Conservation (phyloP, 768 basidiomycete genomes). For the Calocera viscosa region DNA sequence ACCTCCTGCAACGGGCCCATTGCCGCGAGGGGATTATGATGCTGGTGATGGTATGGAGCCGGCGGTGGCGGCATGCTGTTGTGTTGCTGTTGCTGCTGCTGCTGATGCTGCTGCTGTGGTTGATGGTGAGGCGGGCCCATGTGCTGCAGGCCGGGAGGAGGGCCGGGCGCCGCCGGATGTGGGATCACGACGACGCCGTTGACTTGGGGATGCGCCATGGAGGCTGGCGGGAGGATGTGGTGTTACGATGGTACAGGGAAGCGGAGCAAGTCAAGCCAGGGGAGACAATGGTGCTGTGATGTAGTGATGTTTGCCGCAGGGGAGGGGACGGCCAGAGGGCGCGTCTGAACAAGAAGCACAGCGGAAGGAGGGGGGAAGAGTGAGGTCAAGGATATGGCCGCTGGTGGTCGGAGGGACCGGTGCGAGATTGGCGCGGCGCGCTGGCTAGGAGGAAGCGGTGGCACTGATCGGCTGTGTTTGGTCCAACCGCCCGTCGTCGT, state of each 20-base stretch:
- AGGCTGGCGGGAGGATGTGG: not conserved
- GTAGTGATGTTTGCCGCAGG: not conserved
- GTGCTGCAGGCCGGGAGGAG: constrained; percentile 4
- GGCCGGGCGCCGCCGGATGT: not conserved
- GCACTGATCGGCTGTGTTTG: constrained; percentile 9
- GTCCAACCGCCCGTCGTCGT: not conserved
- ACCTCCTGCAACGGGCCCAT: not conserved
- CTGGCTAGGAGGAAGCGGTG: not conserved
- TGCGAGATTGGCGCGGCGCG: not conserved
- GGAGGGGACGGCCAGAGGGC: no score
- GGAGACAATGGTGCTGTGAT: not conserved
- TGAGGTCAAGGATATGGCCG: not conserved
- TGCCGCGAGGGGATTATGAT: not conserved
- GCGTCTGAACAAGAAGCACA: not conserved
- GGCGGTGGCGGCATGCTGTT: not conserved
- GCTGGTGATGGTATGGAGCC: not conserved
- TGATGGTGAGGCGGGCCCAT: not conserved
- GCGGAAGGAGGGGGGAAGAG: not conserved
- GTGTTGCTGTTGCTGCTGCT: not conserved
- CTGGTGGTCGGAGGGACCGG: not conserved
- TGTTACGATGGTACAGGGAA: not conserved
- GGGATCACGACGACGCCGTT: not conserved
- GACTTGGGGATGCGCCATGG: not conserved
- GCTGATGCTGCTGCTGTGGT: not conserved
- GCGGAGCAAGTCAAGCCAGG: not conserved